Evolutionary conservation across 1,284 basidiomycete genomes (phyloP), one percentile per base, ranked within the genome.

Genomic region (Singerocomus rubriflavus): DNA sequence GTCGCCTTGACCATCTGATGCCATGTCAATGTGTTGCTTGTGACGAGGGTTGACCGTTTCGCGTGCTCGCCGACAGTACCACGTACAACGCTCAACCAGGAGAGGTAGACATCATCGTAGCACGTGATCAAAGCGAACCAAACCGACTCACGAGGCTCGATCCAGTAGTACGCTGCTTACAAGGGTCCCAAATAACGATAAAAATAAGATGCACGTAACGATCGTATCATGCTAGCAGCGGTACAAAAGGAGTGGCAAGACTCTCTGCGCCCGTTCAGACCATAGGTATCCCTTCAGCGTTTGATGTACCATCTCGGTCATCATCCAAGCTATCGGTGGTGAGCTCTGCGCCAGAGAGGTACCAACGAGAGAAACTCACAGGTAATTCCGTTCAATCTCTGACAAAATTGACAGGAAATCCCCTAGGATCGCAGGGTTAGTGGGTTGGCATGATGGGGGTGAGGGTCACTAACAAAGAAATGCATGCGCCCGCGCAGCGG

Each of bases 331-430:
- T 88, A 57, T 37, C 7, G 30, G 41, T 41, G 46, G 26, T 64
- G 44, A 67, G 54, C 42, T 53, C 51, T 47, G 39, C 42, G 39
- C 40, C 37, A 39, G 46, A 49, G 42, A 45, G 9, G 5, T 10
- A 37, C 37, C 14, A 33, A 55, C 51, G 27, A 36, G 25, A 44
- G 32, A 14, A 39, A 79, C 85, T 67, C 59, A 87, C 84, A 90
- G 66, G 73, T 91, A 91, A 68, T 91, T 91, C 57, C 87, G 73
- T 62, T 93, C 91, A 58, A 94, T 92, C 69, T 93, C 91, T 17
- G 86, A 89, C 34, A 94, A 68, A 58, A 93, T 92, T 41, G 87
- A 89, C 34, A 93, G 71, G 71, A 93, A 94, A 74, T 93, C 91
- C 88, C 89, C 89, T 91, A 44, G 45, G 50, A 31, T 21, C 4